Evolutionary conservation across 2,329 filamentous ascomycete species (phyloP).

Genomic region (Aureobasidium sp.): DNA sequence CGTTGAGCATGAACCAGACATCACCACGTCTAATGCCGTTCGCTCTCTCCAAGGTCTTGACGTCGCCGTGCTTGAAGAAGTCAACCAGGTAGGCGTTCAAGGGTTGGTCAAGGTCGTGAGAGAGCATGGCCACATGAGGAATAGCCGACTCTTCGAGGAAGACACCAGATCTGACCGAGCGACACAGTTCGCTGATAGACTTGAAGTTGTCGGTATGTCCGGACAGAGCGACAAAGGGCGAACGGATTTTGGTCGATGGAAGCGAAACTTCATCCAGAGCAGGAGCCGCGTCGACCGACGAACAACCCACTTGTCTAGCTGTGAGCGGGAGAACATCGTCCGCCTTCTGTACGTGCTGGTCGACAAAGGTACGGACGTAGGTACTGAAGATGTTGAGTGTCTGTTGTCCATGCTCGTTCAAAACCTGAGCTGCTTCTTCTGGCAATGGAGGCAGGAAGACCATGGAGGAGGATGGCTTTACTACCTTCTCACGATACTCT

Average conservation of each 20-base stretch:
- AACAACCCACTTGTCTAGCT: conserved; percentile 38
- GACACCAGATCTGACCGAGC: conserved; percentile 57
- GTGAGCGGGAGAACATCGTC: conserved; percentile 57
- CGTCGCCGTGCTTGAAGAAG: conserved; percentile 68
- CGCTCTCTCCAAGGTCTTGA: conserved; percentile 52
- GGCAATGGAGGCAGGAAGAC: conserved; percentile 62
- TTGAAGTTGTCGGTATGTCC: conserved; percentile 58
- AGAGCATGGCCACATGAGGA: conserved; percentile 58
- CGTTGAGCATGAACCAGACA: conserved; percentile 65
- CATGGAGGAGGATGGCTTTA: conserved; percentile 54
- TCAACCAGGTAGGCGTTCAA: conserved; percentile 66
- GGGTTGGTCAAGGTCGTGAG: conserved; percentile 46
- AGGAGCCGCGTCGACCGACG: not conserved
- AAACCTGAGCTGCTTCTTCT: conserved; percentile 46
- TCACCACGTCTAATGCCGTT: conserved; percentile 62
- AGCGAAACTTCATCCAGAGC: conserved; percentile 20
- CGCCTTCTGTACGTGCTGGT: conserved; percentile 52
- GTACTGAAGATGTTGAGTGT: conserved; percentile 59
- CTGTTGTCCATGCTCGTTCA: conserved; percentile 57
- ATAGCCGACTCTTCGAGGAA: conserved; percentile 70
- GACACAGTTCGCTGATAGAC: conserved; percentile 61
- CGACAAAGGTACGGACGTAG: conserved; percentile 63
- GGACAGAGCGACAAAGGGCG: conserved; percentile 65
- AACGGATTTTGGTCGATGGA: conserved; percentile 48
- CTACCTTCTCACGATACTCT: conserved; percentile 42